Percentiles rank a stretch among this genome's conserved stretches.
These are phyloP conservation scores for Golubevia sp. DNA, from an alignment of 1,284 basidiomycete genomes.

Conservation along the genomic window DNA sequence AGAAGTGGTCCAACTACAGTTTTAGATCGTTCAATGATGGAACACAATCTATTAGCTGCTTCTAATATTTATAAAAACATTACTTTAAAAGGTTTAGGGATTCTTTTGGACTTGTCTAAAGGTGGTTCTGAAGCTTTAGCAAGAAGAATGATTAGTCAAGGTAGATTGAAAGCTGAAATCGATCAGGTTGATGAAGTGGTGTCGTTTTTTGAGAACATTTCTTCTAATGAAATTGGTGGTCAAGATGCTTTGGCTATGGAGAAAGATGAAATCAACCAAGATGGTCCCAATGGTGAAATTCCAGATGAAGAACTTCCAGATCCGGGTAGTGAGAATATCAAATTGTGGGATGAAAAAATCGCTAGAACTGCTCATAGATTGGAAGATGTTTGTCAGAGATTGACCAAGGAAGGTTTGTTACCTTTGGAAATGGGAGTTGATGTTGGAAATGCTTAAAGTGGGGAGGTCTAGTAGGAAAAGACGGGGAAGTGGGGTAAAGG, in stretches of 20 bases:
- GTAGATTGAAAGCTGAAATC: constrained; percentile 83
- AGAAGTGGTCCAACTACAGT: constrained; percentile 75
- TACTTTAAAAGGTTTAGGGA: constrained; percentile 34
- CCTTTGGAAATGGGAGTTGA: too few relatives aligned
- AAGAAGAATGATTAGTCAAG: constrained; percentile 93
- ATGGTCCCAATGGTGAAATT: constrained; percentile 7
- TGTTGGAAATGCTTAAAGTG: too few relatives aligned
- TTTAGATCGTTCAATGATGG: constrained; percentile 95
- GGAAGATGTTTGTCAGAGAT: constrained; percentile 30
- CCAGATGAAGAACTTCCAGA: neutral
- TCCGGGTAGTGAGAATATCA: constrained; percentile 15
- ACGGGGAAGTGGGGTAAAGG: too few relatives aligned
- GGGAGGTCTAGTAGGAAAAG: too few relatives aligned
- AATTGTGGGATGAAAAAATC: constrained; percentile 37
- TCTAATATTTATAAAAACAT: constrained; percentile 68
- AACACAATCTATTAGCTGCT: constrained; percentile 94
- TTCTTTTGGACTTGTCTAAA: constrained; percentile 37
- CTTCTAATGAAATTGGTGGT: constrained; percentile 8
- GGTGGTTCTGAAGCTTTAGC: constrained; percentile 90
- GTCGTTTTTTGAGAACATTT: constrained; percentile 77
- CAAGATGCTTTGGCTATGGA: constrained; percentile 8
- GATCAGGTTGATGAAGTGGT: constrained; percentile 85
- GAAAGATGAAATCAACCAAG: constrained; percentile 11
- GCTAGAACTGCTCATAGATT: constrained; percentile 22
- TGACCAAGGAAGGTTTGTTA: constrained; percentile 12